Conservation (phyloP, 305 asterid species). For the Solanum aculeatissimum region DNA sequence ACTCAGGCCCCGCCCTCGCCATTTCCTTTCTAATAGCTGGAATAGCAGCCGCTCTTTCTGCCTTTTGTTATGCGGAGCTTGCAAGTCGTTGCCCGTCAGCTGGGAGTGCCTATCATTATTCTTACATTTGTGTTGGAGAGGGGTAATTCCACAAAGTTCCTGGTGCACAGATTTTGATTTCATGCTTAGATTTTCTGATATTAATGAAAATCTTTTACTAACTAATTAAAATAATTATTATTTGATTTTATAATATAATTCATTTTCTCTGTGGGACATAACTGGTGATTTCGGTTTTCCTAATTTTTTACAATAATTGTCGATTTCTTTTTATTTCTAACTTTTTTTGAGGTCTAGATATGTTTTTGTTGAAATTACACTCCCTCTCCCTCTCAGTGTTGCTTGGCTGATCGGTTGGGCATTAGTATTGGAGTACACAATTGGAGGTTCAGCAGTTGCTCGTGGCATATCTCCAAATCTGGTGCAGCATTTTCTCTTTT, state of each 20-base stretch:
- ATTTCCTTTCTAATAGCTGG: slow-evolving; percentile 91
- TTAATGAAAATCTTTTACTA: neutral
- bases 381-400: slow-evolving; percentile 26
- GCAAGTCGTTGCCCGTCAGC: slow-evolving; percentile 98
- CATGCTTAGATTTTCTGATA: neutral
- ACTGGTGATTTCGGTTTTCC: neutral
- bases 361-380: neutral
- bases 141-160: slow-evolving; percentile 35
- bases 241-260: neutral
- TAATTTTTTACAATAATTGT: neutral
- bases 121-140: slow-evolving; percentile 96
- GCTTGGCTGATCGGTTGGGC: slow-evolving; percentile 99
- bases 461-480: slow-evolving; percentile 97
- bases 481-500: slow-evolving; percentile 29
- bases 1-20: slow-evolving; percentile 87
- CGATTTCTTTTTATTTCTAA: neutral
- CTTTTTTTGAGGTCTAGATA: neutral
- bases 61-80: slow-evolving; percentile 92
- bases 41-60: slow-evolving; percentile 97
- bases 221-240: neutral
- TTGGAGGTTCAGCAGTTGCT: slow-evolving; percentile 97
- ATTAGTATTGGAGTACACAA: slow-evolving; percentile 78
- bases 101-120: slow-evolving; percentile 98
- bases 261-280: neutral
- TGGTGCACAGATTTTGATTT: neutral